Evolutionary conservation across 2,329 filamentous ascomycete genomes (phyloP).

Genomic region (Penicillium sp.): DNA sequence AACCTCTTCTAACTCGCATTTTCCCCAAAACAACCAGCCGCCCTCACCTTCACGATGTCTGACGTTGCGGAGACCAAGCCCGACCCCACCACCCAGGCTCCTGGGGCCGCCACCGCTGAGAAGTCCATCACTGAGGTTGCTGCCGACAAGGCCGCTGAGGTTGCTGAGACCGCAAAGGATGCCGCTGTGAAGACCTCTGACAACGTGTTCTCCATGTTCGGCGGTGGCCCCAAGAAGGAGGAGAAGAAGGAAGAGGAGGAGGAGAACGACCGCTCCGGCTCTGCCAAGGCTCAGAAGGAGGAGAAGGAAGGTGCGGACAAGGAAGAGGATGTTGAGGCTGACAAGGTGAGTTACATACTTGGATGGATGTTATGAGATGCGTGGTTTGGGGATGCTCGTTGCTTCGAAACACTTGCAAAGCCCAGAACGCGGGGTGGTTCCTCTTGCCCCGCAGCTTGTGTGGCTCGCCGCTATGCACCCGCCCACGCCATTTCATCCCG

Average conservation of each 20-base stretch:
- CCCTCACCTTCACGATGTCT: slow-evolving; percentile 38
- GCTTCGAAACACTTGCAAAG: background rate
- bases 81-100: slow-evolving; percentile 45
- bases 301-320: slow-evolving; percentile 65
- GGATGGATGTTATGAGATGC: slow-evolving; percentile 8
- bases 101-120: slow-evolving; percentile 35
- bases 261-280: slow-evolving; percentile 83
- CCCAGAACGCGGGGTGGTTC: slow-evolving; percentile 3
- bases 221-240: slow-evolving; percentile 95
- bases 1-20: slow-evolving; percentile 5
- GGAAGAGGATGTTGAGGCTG: slow-evolving; percentile 34
- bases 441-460: slow-evolving; percentile 3
- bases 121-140: slow-evolving; percentile 35
- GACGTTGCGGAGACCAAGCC: slow-evolving; percentile 46
- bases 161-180: slow-evolving; percentile 41
- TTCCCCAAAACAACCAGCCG: slow-evolving; percentile 8
- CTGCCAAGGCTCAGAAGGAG: slow-evolving; percentile 75
- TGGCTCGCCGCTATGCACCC: background rate
- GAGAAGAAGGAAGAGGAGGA: slow-evolving; percentile 83
- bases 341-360: slow-evolving; percentile 47
- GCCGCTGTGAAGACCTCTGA: slow-evolving; percentile 48
- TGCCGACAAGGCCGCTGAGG: slow-evolving; percentile 39
- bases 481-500: slow-evolving; percentile 3
- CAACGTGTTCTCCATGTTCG: slow-evolving; percentile 96
- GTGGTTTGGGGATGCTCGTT: slow-evolving; percentile 4